Base-by-base conservation (phyloP, 352 stramenopile genomes). In the Globisporangium parvum region DNA sequence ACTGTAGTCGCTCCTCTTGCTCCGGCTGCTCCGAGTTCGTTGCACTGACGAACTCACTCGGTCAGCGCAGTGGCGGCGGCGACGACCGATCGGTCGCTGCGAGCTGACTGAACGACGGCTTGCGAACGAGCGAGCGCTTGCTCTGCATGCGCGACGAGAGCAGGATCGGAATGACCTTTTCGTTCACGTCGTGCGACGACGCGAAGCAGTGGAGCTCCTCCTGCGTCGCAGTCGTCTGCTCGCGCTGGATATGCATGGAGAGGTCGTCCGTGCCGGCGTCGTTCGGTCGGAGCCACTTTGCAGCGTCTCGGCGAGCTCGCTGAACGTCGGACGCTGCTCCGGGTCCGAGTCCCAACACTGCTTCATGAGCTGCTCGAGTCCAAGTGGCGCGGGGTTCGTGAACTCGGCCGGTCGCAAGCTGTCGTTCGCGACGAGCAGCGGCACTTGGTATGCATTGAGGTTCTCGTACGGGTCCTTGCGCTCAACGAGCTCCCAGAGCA, bases 381-480 rank as follows among this genome's bases (percentile, higher is more conserved):
- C 74, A 0, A 88, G 66, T 20, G 81, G 81, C 11, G 77, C 74
- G 28, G 73, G 50, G 5, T 70, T 75, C 0, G 53, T 62, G 55
- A 90, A 87, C 2, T 74, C 63, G 11, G 58, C 53, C 0, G 81
- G 81, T 18, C 81, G 69, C 8, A 89, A 65, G 0, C 79, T 79
- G 14, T 91, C 79, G 45, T 91, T 87, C 4, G 77, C 77, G 6
- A 91, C 79, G 11, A 79, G 70, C 6, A 88, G 57, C 20, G 81
- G 81, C 24, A 92, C 81, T 53, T 90, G 81, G 51, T 88, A 87
- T n/a, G 73, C 69, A 26, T 92, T 92, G 18, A 92, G 64, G 11
- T 60, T 59, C n/a, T 80, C 73, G 60, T 89, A 91, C 11, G 81
- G 79, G 21, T 89, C 81, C 39, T 75, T 83, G 10, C 81, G 75